Evolutionary conservation across 176 grass and related monocot species (phyloP), one percentile per base, ranked within the genome.

Genomic region (Eremochloa ophiuroides): DNA sequence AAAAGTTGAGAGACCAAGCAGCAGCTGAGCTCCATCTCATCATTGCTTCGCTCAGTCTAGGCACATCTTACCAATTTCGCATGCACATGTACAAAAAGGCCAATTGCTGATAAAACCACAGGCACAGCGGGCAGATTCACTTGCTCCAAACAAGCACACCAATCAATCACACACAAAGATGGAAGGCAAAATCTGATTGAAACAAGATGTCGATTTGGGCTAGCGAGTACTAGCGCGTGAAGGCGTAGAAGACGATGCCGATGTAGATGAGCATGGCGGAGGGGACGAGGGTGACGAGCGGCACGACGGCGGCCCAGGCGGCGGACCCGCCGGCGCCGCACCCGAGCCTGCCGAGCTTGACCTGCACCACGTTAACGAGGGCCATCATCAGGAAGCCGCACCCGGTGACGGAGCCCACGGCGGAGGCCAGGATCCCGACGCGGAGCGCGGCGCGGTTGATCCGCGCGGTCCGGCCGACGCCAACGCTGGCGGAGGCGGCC

Each of bases 361-460:
- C 82, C 84, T 95, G 90, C 69, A 98, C 96, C 5, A 98, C 73
- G 81, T 98, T 98, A 67, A 98, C 84, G 46, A 98, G 79, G 0
- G 96, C 93, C 67, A 98, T 88, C 90, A 87, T 98, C 17, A 98
- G 90, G 81, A 98, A 95, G 6, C 88, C 75, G 67, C 92, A 91
- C 0, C 92, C 92, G 15, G 66, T 84, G 2, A 98, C 84, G 46
- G 92, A 95, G 0, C 95, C 90, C 12, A 81, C 69, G 25, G 95
- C 88, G 10, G 78, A 95, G 3, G 86, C 84, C 16, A 98, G 31
- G 75, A 98, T 93, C 27, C 90, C 93, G 14, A 83, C 88, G 63
- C 95, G 92, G 17, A 93, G 95, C 46, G 81, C 65, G 43, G 59
- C 78, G 26, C 88, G 69, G 88, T 95, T 95, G 88, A 98, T 82